Percentiles rank a stretch among this genome's conserved stretches.
These are phyloP conservation scores for Elaphomyces granulatus DNA, from an alignment of 495 filamentous ascomycete species.

Conservation along the genomic window DNA sequence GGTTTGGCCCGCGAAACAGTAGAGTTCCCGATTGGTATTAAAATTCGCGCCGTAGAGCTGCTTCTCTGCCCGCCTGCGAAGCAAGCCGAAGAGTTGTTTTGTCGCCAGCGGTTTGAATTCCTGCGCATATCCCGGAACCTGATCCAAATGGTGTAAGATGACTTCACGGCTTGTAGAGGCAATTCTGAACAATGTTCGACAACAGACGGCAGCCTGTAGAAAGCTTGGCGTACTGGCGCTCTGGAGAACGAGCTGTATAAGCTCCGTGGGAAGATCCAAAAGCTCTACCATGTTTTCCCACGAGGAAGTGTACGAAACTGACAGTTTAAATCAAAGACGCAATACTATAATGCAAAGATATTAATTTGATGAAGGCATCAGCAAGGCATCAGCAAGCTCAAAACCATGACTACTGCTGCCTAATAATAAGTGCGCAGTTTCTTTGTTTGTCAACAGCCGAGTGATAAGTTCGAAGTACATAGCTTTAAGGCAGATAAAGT, in stretches of 20 bases:
- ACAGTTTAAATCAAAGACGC: too few relatives aligned
- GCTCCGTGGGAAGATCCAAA: conserved; percentile 24
- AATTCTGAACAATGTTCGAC: conserved; percentile 56
- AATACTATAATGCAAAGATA: too few relatives aligned
- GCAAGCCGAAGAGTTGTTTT: conserved; percentile 16
- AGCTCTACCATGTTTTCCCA: conserved; percentile 10
- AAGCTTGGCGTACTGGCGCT: conserved; percentile 20
- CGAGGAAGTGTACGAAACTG: background rate
- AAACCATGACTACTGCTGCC: background rate
- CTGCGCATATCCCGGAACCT: conserved; percentile 17
- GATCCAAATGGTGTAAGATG: conserved; percentile 20
- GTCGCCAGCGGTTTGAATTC: conserved; percentile 9
- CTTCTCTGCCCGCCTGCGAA: conserved; percentile 11
- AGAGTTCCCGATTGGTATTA: conserved; percentile 13
- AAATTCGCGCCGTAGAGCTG: conserved; percentile 24
- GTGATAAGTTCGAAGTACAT: background rate
- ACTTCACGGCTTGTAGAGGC: conserved; percentile 53
- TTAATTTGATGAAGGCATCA: too few relatives aligned
- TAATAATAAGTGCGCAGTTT: conserved; percentile 1
- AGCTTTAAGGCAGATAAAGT: too few relatives aligned
- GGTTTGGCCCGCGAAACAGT: conserved; percentile 9
- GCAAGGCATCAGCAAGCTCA: background rate
- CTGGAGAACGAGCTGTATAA: conserved; percentile 26
- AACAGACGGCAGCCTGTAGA: conserved; percentile 21
- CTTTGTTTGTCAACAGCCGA: background rate